Base-by-base conservation (phyloP, 2,329 filamentous ascomycete species). In the Botrytis paeoniae region DNA sequence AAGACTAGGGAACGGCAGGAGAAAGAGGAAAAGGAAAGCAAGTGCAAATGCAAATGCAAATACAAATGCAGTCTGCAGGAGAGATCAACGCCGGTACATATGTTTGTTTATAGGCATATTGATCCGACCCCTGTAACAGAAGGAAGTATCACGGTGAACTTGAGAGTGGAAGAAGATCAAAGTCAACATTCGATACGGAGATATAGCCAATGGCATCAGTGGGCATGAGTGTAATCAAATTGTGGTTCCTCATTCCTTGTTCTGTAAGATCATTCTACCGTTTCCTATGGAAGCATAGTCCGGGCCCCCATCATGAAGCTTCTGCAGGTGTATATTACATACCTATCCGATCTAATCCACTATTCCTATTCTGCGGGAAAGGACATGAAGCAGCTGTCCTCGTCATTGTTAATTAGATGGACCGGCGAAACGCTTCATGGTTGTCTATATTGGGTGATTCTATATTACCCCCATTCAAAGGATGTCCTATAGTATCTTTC, bases 221-320 rank as follows among this genome's bases (percentile, higher is more conserved):
- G 60, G 29, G 32, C 29, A 20, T 63, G 22, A 70, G 20, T 45
- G 54, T 32, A 29, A 64, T 65, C 29, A 32, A 54, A 43, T 65
- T 57, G 37, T 57, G 45, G 18, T 35, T 66, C 54, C 37, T 57
- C 60, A 54, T 65, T 71, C 61, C 70, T 66, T 65, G 45, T 45
- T 62, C 54, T 37, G 41, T 35, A 14, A 61, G 48, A 22, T 9
- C 39, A 61, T 45, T 69, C 57, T 39, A 35, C 54, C 35, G 16
- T 65, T 45, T 71, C 59, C 35, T 69, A 43, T 69, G 66, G 66
- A 69, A 69, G 66, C 25, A 25, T 41, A 48, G 41, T 48, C 59
- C 32, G 32, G 54, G 59, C 25, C 32, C 69, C 59, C 25, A 41
- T 57, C n/a, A 48, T 37, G n/a, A 71, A 64, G 69, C 69, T 64